Percentiles rank a stretch among this genome's conserved stretches.
Evolutionary conservation across 768 basidiomycete species (phyloP).

Genomic region (Guyanaporus albipodus): DNA sequence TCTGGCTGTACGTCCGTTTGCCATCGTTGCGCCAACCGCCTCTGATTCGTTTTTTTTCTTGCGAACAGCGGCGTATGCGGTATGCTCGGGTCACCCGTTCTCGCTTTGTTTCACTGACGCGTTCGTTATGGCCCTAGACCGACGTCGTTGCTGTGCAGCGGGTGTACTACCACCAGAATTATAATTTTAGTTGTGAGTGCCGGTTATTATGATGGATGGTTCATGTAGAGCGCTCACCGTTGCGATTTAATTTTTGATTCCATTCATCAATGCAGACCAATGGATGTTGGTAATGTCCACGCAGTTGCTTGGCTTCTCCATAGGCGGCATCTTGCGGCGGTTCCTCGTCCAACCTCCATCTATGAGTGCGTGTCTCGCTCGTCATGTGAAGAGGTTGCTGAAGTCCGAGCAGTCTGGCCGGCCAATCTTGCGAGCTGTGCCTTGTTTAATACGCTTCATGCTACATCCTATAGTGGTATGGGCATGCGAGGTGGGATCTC

Average conservation of each 20-base stretch:
- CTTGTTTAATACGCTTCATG: conserved; percentile 72
- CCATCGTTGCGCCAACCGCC: no score
- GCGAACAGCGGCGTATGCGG: conserved; percentile 44
- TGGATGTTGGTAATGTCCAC: conserved; percentile 70
- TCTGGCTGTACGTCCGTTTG: conserved; percentile 20
- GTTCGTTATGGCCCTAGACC: conserved; percentile 34
- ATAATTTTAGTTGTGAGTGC: conserved; percentile 45
- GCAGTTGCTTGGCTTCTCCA: conserved; percentile 62
- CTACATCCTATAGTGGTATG: conserved; percentile 43
- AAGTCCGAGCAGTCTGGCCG: conserved; percentile 85
- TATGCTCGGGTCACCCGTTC: conserved; percentile 4
- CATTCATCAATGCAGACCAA: conserved; percentile 41
- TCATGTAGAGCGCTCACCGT: background rate
- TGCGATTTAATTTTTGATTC: background rate
- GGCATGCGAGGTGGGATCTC: conserved; percentile 44
- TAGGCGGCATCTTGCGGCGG: conserved; percentile 55
- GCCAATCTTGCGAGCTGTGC: conserved; percentile 66
- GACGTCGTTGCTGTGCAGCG: conserved; percentile 73
- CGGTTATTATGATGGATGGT: background rate
- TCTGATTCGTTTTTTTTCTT: no score
- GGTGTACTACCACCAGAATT: conserved; percentile 59
- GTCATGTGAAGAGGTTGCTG: no score
- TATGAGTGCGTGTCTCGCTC: conserved; percentile 44
- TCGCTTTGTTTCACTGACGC: background rate
- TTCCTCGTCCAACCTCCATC: conserved; percentile 64